These are phyloP conservation scores for Pseudopithomyces chartarum DNA, from an alignment of 2,329 filamentous ascomycete genomes.

Conservation along the genomic window DNA sequence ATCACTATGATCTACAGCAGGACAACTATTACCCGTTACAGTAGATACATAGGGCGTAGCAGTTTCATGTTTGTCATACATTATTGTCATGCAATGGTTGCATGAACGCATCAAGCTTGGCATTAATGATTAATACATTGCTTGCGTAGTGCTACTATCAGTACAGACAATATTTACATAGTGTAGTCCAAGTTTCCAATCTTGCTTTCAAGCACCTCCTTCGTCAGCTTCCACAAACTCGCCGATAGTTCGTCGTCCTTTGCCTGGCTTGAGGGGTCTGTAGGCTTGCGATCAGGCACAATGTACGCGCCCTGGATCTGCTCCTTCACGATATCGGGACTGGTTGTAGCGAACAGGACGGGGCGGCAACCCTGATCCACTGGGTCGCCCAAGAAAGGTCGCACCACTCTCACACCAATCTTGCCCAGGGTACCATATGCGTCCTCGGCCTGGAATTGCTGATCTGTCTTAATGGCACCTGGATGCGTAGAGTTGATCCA, in stretches of 20 bases:
- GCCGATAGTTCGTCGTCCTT: slow-evolving; percentile 51
- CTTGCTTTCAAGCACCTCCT: slow-evolving; percentile 51
- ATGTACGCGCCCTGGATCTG: slow-evolving; percentile 55
- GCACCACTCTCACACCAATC: slow-evolving; percentile 49
- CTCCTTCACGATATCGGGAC: slow-evolving; percentile 49
- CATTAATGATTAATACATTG: too few relatives aligned
- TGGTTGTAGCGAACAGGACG: slow-evolving; percentile 56
- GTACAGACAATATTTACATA: slow-evolving; percentile 23
- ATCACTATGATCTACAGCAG: slow-evolving; percentile 1
- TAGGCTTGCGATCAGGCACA: slow-evolving; percentile 56
- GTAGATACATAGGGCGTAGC: slow-evolving; percentile 1
- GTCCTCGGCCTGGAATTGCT: slow-evolving; percentile 55
- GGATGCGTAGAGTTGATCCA: slow-evolving; percentile 58
- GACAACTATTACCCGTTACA: neutral
- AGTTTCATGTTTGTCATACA: neutral
- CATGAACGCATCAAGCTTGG: neutral
- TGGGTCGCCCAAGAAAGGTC: slow-evolving; percentile 57
- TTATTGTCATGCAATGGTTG: slow-evolving; percentile 1
- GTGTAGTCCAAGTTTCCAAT: slow-evolving; percentile 37
- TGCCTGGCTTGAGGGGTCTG: slow-evolving; percentile 49
- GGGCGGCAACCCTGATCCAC: slow-evolving; percentile 54
- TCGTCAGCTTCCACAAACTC: slow-evolving; percentile 53
- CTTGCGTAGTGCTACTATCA: too few relatives aligned
- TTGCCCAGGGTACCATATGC: slow-evolving; percentile 56
- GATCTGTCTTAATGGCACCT: slow-evolving; percentile 54